Percentiles rank a stretch among this genome's conserved stretches.
Evolutionary conservation across 2,329 filamentous ascomycete species (phyloP).

Genomic region (Claviceps sp.): DNA sequence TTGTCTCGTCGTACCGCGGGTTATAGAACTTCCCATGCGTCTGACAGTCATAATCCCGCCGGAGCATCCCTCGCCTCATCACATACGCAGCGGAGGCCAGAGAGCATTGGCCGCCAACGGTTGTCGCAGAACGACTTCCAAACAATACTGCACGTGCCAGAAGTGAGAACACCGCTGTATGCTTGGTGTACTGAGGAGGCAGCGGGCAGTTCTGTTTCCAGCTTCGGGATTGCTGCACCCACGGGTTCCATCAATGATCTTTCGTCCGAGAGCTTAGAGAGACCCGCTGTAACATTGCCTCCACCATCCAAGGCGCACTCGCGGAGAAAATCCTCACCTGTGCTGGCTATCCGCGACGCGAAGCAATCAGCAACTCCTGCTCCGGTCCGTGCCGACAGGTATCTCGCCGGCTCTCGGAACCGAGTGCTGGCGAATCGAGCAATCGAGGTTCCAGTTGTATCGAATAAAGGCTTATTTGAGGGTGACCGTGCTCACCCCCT

Average conservation of each 20-base stretch:
- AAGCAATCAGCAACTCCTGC: conserved; percentile 1
- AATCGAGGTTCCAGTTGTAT: not conserved
- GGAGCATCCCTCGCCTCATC: too few species aligned
- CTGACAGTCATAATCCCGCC: too few species aligned
- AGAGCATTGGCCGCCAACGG: not conserved
- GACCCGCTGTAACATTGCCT: conserved; percentile 2
- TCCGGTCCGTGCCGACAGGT: not conserved
- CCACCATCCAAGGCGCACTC: conserved; percentile 13
- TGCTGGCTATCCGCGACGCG: conserved; percentile 24
- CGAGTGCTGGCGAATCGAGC: not conserved
- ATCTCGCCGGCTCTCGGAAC: not conserved
- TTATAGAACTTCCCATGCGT: too few species aligned
- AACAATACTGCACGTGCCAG: not conserved
- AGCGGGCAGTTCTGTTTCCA: conserved; percentile 12
- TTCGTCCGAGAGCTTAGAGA: conserved; percentile 1
- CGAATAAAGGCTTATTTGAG: not conserved
- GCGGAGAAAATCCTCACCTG: conserved; percentile 36
- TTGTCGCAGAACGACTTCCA: not conserved
- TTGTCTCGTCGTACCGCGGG: not conserved
- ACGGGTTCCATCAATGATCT: conserved; percentile 6
- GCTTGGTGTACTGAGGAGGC: not conserved
- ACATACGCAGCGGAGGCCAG: not conserved
- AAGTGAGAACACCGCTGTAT: not conserved
- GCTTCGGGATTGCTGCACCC: conserved; percentile 19
- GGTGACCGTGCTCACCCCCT: not conserved